Evolutionary conservation across 257 asterid genomes (phyloP), one percentile per base, ranked within the genome.

Genomic region (Phtheirospermum japonicum): DNA sequence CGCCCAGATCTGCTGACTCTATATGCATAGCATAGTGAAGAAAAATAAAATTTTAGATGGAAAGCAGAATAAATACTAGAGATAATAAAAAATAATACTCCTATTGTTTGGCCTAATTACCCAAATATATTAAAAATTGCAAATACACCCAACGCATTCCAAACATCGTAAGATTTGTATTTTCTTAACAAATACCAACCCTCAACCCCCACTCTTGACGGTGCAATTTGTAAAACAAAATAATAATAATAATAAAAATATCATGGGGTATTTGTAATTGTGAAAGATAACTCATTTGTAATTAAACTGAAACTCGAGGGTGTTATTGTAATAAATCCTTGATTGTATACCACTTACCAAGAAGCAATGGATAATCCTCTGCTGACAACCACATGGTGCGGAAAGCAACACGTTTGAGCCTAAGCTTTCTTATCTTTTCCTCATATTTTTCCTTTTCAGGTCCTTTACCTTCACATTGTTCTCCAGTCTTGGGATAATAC

Each of bases 1-100:
- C n/a, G n/a, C n/a, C n/a, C n/a, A n/a, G n/a, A n/a, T n/a, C 94
- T 37, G 96, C 97, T 20, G 99, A 93, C 30, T 96, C 97, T 93
- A 73, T 60, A 76, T 48, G 48, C 31, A 6, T n/a, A n/a, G n/a
- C n/a, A n/a, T 20, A 61, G 52, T 49, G 64, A 74, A 79, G 10
- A 61, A 75, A 66, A 57, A 63, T 20, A 12, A 28, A 45, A 57
- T 18, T 14, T 53, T 48, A 45, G 30, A 18, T 42, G 34, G 56
- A 39, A 42, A 26, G 31, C 13, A 32, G 16, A 3, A 18, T 26
- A 23, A 59, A 65, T 18, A 55, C 50, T 19, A 19, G 11, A 20
- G 33, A 50, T 9, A 42, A 13, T 3, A 0, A 42, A 0, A 42
- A 11, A 42, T 3, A 42, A 1, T 9, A 13, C 48, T 36, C 11